These are phyloP conservation scores for Sextonia rubra DNA, from an alignment of 164 flowering plant species.

Conservation along the genomic window DNA sequence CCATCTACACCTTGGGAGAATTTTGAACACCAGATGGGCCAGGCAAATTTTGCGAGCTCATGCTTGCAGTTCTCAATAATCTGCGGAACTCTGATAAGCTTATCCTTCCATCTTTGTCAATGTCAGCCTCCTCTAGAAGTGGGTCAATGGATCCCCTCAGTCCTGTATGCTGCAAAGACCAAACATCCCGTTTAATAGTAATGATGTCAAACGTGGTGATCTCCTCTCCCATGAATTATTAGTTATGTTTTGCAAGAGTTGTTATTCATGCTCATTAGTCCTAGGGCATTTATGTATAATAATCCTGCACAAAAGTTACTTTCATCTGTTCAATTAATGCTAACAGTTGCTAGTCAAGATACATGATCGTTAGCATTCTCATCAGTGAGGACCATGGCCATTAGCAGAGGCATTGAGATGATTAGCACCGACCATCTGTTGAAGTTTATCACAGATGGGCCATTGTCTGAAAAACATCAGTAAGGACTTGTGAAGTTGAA, in stretches of 20 bases:
- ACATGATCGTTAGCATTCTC: not conserved
- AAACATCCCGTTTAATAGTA: not conserved
- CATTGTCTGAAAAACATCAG: too few relatives aligned
- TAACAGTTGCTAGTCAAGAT: not conserved
- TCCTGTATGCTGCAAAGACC: slow-evolving; percentile 65
- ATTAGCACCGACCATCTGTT: not conserved
- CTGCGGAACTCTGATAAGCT: slow-evolving; percentile 86
- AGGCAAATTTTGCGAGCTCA: slow-evolving; percentile 49
- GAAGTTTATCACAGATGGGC: not conserved
- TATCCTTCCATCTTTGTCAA: slow-evolving; percentile 91
- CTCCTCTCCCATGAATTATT: too few relatives aligned
- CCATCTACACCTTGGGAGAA: slow-evolving; percentile 33
- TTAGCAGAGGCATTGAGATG: not conserved
- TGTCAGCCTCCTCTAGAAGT: slow-evolving; percentile 92
- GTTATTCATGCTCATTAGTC: too few relatives aligned
- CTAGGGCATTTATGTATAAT: too few relatives aligned
- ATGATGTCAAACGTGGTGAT: too few relatives aligned
- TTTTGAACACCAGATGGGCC: slow-evolving; percentile 38
- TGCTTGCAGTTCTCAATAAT: slow-evolving; percentile 87
- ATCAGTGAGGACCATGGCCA: not conserved
- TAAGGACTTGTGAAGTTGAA: not conserved
- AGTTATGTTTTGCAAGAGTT: too few relatives aligned
- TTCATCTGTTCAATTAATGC: too few relatives aligned
- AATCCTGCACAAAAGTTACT: too few relatives aligned
- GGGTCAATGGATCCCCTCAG: slow-evolving; percentile 86